Conservation (phyloP, 1,284 basidiomycete species). For the Coriolopsis trogii region DNA sequence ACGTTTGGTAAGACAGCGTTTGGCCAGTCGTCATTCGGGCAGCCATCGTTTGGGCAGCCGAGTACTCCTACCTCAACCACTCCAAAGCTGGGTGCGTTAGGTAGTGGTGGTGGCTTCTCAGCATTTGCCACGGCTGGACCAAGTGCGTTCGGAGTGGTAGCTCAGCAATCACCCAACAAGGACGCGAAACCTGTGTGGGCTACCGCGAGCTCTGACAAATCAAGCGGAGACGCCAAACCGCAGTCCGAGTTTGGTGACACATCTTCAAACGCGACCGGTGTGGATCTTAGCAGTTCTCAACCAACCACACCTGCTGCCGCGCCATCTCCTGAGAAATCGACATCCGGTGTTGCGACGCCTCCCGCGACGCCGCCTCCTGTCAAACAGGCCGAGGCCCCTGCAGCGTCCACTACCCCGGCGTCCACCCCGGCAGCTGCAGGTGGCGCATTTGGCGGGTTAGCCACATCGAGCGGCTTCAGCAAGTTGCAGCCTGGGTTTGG, state of each 20-base stretch:
- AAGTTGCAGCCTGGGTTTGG: constrained; percentile 46
- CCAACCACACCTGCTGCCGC: too few species aligned
- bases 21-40: constrained; percentile 25
- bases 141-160: constrained; percentile 31
- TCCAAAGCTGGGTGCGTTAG: constrained; percentile 11
- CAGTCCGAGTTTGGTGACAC: constrained; percentile 19
- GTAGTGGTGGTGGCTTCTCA: constrained; percentile 27
- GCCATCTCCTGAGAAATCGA: constrained; percentile 17
- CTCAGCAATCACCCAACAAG: constrained; percentile 6
- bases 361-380: constrained; percentile 16
- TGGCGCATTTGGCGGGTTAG: constrained; percentile 41
- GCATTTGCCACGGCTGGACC: constrained; percentile 29
- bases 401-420: constrained; percentile 9
- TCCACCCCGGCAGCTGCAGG: constrained; percentile 13
- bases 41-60: constrained; percentile 27
- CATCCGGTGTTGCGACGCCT: constrained; percentile 5
- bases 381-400: constrained; percentile 2
- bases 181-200: constrained; percentile 31
- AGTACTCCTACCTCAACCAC: constrained; percentile 3
- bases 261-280: neutral
- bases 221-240: constrained; percentile 1
- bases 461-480: constrained; percentile 38
- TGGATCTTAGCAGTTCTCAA: too few species aligned
- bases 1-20: constrained; percentile 38
- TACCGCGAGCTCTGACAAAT: constrained; percentile 4